Evolutionary conservation across 2,329 filamentous ascomycete species (phyloP).

Genomic region (Acephala macrosclerotiorum): DNA sequence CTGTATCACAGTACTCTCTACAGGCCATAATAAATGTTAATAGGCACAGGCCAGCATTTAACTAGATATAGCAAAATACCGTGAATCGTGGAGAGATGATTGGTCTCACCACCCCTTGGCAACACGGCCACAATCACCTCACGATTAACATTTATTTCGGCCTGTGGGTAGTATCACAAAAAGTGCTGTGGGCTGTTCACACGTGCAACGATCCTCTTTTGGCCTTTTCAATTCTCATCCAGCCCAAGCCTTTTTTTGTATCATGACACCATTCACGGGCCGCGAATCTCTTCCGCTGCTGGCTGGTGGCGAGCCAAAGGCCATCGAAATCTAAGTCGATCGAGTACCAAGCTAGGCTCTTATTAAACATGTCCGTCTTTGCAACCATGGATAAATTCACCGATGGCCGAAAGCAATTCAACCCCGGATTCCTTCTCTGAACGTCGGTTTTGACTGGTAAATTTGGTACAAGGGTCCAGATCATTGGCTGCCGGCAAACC

Average conservation of each 20-base stretch:
- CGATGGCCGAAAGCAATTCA: constrained; percentile 17
- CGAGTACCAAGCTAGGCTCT: neutral
- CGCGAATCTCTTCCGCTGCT: constrained; percentile 23
- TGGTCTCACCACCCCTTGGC: too few species aligned
- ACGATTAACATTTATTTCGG: too few species aligned
- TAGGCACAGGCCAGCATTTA: too few species aligned
- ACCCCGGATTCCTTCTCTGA: constrained; percentile 30
- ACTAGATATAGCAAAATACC: too few species aligned
- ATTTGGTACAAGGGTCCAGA: constrained; percentile 16
- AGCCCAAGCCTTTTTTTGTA: constrained; percentile 8
- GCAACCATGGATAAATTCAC: constrained; percentile 19
- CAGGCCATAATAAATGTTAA: too few species aligned
- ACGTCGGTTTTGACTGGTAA: constrained; percentile 4
- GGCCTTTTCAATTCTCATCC: neutral
- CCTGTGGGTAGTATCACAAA: too few species aligned
- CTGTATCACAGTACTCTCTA: constrained; percentile 10
- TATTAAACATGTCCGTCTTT: constrained; percentile 2
- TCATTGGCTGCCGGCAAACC: constrained; percentile 19
- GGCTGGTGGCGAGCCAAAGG: neutral
- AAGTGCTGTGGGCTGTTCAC: constrained; percentile 8
- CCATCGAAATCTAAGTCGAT: constrained; percentile 4
- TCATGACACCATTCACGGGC: constrained; percentile 31
- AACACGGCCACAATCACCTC: too few species aligned
- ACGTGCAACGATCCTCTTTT: constrained; percentile 13
- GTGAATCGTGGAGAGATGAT: too few species aligned